These are phyloP conservation scores for Rhizopogon vulgaris DNA, from an alignment of 768 basidiomycete genomes.

Conservation along the genomic window DNA sequence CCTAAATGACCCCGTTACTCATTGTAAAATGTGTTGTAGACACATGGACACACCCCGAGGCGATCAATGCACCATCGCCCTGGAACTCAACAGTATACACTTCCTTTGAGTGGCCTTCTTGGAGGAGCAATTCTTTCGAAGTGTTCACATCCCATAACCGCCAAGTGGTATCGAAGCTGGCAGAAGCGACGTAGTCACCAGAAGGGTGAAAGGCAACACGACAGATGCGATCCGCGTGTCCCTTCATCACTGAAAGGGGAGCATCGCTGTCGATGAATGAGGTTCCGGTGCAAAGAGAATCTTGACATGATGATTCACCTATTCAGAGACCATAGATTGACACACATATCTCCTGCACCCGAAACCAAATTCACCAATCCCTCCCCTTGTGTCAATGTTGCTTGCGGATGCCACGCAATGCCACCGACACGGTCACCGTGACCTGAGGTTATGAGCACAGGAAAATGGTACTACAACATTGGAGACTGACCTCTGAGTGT, in stretches of 20 bases:
- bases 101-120: slow-evolving; percentile 97
- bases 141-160: slow-evolving; percentile 90
- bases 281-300: not conserved
- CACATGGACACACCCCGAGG: slow-evolving; percentile 69
- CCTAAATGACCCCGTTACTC: slow-evolving; percentile 32
- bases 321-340: slow-evolving; percentile 86
- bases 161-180: slow-evolving; percentile 97
- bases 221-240: slow-evolving; percentile 87
- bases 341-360: slow-evolving; percentile 80
- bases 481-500: slow-evolving; percentile 59
- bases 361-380: slow-evolving; percentile 79
- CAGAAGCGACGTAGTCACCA: slow-evolving; percentile 88
- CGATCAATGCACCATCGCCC: slow-evolving; percentile 86
- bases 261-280: slow-evolving; percentile 52
- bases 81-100: slow-evolving; percentile 97
- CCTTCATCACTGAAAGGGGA: slow-evolving; percentile 79
- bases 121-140: slow-evolving; percentile 74
- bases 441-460: slow-evolving; percentile 37
- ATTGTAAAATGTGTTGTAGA: not conserved
- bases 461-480: not conserved
- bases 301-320: slow-evolving; percentile 40
- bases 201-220: slow-evolving; percentile 96
- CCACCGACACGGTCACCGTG: slow-evolving; percentile 92
- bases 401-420: slow-evolving; percentile 95
- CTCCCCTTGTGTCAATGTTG: slow-evolving; percentile 65